These are phyloP conservation scores for Striga asiatica DNA, from an alignment of 257 asterid genomes.

Conservation along the genomic window DNA sequence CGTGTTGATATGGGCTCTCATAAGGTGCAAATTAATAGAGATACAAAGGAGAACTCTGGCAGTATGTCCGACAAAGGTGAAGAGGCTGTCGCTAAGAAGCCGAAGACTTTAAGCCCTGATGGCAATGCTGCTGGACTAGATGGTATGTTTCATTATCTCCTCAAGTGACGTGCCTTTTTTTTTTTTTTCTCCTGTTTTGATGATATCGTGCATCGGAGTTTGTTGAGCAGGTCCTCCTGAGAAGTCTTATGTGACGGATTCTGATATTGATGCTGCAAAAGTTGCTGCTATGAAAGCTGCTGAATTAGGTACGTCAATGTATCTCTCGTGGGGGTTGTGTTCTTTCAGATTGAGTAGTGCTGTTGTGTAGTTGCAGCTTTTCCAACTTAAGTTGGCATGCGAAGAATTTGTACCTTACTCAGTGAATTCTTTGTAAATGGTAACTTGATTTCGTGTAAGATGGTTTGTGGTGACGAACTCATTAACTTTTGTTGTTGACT, in stretches of 20 bases:
- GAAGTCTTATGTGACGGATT: slow-evolving; percentile 47
- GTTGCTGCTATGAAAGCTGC: slow-evolving; percentile 96
- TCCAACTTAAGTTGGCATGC: not conserved
- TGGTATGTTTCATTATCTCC: slow-evolving; percentile 24
- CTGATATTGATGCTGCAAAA: slow-evolving; percentile 90
- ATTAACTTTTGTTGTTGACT: not conserved
- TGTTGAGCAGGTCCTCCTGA: slow-evolving; percentile 34
- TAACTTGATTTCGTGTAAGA: not conserved
- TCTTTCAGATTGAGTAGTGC: not conserved
- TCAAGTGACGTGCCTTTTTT: not conserved
- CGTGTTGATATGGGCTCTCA: too few species aligned
- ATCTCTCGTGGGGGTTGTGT: not conserved
- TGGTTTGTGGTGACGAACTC: not conserved
- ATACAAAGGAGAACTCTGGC: slow-evolving; percentile 26
- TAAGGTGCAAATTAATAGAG: too few species aligned
- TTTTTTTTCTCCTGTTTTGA: not conserved
- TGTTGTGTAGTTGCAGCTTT: not conserved
- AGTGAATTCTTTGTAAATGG: not conserved
- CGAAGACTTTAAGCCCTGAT: slow-evolving; percentile 34
- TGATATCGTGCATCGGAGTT: slow-evolving; percentile 11
- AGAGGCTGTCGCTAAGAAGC: slow-evolving; percentile 45
- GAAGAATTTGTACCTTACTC: not conserved
- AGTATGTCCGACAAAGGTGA: slow-evolving; percentile 29
- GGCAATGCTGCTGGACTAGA: slow-evolving; percentile 22
- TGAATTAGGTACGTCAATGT: slow-evolving; percentile 50